These are phyloP conservation scores for Collybiopsis confluens DNA, from an alignment of 768 basidiomycete species.

Conservation along the genomic window DNA sequence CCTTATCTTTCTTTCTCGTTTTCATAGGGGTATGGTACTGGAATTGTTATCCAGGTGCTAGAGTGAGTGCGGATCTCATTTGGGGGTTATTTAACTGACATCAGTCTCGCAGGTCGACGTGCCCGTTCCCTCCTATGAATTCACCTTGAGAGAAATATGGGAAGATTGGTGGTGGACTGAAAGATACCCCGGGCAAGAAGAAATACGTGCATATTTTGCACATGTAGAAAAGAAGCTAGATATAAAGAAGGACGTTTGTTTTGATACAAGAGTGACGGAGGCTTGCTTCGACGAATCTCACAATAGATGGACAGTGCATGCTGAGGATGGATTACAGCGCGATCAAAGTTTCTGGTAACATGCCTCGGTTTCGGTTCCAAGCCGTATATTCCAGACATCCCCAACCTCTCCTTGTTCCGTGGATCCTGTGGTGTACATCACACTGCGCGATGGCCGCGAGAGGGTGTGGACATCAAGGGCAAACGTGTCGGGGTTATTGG, in stretches of 20 bases:
- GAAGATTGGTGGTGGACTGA: constrained; percentile 18
- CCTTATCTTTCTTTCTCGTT: not conserved
- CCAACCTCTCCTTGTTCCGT: constrained; percentile 19
- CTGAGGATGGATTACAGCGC: constrained; percentile 16
- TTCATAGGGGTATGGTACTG: constrained; percentile 13
- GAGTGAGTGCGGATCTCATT: not conserved
- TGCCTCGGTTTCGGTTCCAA: constrained; percentile 23
- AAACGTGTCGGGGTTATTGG: constrained; percentile 24
- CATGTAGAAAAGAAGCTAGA: constrained; percentile 22
- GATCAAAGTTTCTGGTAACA: constrained; percentile 17
- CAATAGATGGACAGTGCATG: constrained; percentile 20
- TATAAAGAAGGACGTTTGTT: constrained; percentile 19
- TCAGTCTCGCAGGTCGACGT: constrained; percentile 23
- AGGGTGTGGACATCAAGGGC: constrained; percentile 16
- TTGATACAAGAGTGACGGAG: constrained; percentile 17
- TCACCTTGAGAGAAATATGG: constrained; percentile 22
- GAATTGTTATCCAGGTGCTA: constrained; percentile 24
- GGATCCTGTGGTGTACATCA: constrained; percentile 18
- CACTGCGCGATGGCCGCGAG: constrained; percentile 20
- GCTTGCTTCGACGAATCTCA: constrained; percentile 18
- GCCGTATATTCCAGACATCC: constrained; percentile 18
- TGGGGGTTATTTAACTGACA: no score
- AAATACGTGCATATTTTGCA: constrained; percentile 19
- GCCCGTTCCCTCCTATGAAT: constrained; percentile 20
- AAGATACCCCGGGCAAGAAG: constrained; percentile 6